Evolutionary conservation across 495 filamentous ascomycete genomes (phyloP).

Genomic region (Podospora pseudopauciseta): DNA sequence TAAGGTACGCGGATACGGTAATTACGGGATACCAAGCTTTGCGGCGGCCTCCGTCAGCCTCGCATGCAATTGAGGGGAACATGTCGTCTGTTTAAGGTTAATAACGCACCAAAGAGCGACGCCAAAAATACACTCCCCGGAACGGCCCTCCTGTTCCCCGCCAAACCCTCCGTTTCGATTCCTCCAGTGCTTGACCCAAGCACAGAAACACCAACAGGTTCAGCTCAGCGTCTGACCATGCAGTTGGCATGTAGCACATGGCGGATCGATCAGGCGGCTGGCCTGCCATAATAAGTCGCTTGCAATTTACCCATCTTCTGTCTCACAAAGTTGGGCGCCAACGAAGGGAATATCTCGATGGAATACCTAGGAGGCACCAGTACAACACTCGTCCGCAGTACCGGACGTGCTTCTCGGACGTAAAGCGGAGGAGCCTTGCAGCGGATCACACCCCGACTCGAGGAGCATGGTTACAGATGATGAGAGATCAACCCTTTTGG

Average conservation of each 20-base stretch:
- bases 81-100: slow-evolving; percentile 38
- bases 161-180: neutral
- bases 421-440: slow-evolving; percentile 1
- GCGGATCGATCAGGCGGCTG: slow-evolving; percentile 15
- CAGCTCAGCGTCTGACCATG: neutral
- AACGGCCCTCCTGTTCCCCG: neutral
- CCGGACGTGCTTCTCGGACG: neutral
- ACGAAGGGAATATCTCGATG: neutral
- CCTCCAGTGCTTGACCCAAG: neutral
- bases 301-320: slow-evolving; percentile 2
- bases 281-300: neutral
- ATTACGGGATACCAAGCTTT: neutral
- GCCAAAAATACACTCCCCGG: slow-evolving; percentile 25
- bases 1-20: neutral
- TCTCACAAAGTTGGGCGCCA: slow-evolving; percentile 18
- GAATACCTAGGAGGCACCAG: neutral
- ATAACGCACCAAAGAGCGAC: slow-evolving; percentile 16
- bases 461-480: neutral
- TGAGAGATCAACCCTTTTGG: neutral
- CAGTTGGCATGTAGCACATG: neutral
- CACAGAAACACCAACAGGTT: neutral
- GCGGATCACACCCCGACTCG: slow-evolving; percentile 3
- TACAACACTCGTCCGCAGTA: neutral
- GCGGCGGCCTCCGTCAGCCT: slow-evolving; percentile 6
- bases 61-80: neutral